Evolutionary conservation across 495 filamentous ascomycete species (phyloP).

Genomic region (Neurospora terricola): DNA sequence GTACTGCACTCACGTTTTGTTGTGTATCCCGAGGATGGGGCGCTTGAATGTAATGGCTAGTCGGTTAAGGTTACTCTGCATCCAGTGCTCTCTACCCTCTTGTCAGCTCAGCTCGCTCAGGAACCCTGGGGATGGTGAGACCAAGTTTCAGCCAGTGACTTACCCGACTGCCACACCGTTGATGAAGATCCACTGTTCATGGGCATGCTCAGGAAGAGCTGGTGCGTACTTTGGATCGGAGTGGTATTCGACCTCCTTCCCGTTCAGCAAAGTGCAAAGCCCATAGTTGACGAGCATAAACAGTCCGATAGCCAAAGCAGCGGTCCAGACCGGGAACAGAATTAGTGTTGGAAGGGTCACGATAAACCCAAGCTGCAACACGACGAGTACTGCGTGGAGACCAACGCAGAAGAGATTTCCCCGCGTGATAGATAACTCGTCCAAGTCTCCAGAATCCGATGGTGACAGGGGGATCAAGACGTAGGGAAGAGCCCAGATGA

Average conservation of each 20-base stretch:
- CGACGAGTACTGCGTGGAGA: conserved; percentile 40
- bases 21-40: conserved; percentile 71
- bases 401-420: conserved; percentile 40
- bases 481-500: conserved; percentile 40
- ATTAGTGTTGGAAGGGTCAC: conserved; percentile 38
- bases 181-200: conserved; percentile 67
- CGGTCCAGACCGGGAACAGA: conserved; percentile 43
- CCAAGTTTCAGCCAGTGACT: conserved; percentile 6
- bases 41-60: conserved; percentile 66
- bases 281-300: conserved; percentile 38
- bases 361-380: conserved; percentile 41
- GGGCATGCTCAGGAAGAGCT: conserved; percentile 29
- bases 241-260: conserved; percentile 28
- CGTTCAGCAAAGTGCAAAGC: conserved; percentile 43
- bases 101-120: conserved; percentile 2
- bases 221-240: conserved; percentile 35
- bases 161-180: conserved; percentile 60
- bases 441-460: conserved; percentile 38
- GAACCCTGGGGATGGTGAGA: background rate
- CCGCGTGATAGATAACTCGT: conserved; percentile 46
- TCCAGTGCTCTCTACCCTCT: conserved; percentile 39
- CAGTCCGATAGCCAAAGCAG: conserved; percentile 19
- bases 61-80: conserved; percentile 61
- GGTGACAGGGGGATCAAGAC: conserved; percentile 44
- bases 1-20: conserved; percentile 45